Percentiles rank a stretch among this genome's conserved stretches.
phyloP scores from a whole-genome alignment of 345 rosid species.

The Hypericum androsaemum region DNA sequence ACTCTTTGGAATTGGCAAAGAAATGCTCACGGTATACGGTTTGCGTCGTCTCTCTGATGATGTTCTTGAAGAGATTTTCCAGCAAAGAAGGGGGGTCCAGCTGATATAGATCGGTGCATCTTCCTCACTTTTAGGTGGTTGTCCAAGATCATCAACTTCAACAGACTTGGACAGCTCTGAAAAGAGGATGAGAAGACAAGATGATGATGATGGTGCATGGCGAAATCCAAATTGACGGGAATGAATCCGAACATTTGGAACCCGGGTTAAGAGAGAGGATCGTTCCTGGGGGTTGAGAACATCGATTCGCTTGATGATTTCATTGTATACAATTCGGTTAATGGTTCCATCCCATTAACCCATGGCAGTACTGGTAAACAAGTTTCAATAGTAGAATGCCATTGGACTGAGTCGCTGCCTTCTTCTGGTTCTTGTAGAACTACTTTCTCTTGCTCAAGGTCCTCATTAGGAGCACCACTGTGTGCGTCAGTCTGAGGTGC shows the following conservation, averaged over 20 bases:
- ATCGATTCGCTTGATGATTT: constrained; percentile 51
- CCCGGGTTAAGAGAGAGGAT: constrained; percentile 1
- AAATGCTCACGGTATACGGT: constrained; percentile 48
- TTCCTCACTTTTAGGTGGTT: constrained; percentile 48
- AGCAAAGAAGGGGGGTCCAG: constrained; percentile 48
- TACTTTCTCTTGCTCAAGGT: constrained; percentile 16
- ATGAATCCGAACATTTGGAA: background rate
- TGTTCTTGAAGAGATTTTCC: constrained; percentile 29
- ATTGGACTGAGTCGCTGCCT: constrained; percentile 14
- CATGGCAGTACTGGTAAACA: constrained; percentile 70
- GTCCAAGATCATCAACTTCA: constrained; percentile 75
- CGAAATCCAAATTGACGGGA: background rate
- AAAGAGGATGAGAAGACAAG: constrained; percentile 1
- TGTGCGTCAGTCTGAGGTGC: constrained; percentile 21
- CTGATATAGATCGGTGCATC: constrained; percentile 43
- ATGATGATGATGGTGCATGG: background rate
- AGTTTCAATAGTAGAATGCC: constrained; percentile 22
- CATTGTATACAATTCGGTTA: constrained; percentile 48
- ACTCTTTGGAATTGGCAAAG: constrained; percentile 65
- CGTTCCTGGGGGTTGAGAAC: constrained; percentile 86
- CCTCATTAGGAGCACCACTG: constrained; percentile 22
- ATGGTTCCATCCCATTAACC: constrained; percentile 86
- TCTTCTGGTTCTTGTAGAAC: constrained; percentile 15
- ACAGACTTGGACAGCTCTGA: constrained; percentile 60
- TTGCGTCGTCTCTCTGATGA: constrained; percentile 32